These are phyloP conservation scores for Chrysanthemum lavandulifolium DNA, from an alignment of 129 eudicot genomes.

Conservation along the genomic window DNA sequence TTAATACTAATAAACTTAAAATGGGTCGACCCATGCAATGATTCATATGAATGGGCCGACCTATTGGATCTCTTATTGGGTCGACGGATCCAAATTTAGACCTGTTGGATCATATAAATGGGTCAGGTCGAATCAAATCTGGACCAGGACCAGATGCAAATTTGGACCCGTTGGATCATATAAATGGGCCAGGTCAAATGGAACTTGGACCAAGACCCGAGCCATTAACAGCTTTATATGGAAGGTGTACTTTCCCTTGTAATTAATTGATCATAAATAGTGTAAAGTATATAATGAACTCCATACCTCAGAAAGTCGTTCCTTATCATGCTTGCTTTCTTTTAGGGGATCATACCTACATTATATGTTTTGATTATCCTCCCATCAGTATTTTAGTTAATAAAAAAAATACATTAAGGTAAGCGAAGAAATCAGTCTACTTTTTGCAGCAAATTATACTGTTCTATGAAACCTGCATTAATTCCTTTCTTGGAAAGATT, in stretches of 20 bases:
- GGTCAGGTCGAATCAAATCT: too few species aligned
- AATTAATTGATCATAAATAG: background rate
- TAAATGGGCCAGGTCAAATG: too few species aligned
- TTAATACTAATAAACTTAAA: too few species aligned
- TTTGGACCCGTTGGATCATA: too few species aligned
- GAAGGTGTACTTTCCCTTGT: background rate
- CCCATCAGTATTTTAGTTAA: constrained; percentile 1
- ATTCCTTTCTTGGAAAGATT: background rate
- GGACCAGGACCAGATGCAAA: too few species aligned
- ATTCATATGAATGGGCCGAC: too few species aligned
- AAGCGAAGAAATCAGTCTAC: background rate
- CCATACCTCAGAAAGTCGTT: constrained; percentile 65
- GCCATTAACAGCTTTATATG: too few species aligned
- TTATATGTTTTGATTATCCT: constrained; percentile 10
- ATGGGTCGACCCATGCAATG: too few species aligned
- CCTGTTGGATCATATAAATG: too few species aligned
- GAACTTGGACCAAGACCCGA: too few species aligned
- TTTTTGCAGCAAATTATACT: background rate
- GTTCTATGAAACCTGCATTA: background rate
- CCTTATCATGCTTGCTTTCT: constrained; percentile 29
- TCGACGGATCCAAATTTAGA: too few species aligned
- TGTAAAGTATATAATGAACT: background rate
- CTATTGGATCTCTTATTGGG: too few species aligned
- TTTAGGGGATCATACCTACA: constrained; percentile 72
- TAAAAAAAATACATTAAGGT: background rate